Base-by-base conservation (phyloP, 2,329 filamentous ascomycete genomes). In the Coniochaeta pulveracea region DNA sequence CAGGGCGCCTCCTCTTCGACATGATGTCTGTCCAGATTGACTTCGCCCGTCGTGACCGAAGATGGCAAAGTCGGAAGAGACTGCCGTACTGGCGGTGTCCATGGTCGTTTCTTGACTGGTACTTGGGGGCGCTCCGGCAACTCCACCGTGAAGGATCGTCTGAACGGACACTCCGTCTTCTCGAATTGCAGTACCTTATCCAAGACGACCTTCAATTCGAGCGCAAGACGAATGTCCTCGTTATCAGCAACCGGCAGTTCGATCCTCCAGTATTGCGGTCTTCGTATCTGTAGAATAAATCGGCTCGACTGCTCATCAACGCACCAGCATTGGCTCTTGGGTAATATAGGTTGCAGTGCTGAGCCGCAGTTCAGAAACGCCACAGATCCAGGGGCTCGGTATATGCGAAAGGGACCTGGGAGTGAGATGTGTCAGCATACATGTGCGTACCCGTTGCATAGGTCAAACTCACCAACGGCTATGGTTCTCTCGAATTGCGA, bases 241-340 rank as follows among this genome's bases (percentile, higher is more conserved):
- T 69, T 60, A 1, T 72, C 72, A 22, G 65, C 64, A 11, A 75
- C 69, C 0, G 85, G 83, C 5, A 95, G 60, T 50, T 95, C 88
- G 47, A 95, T 91, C 42, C 88, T 77, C 69, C 91, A 94, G 54
- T 91, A 95, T 26, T 81, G 80, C 19, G 88, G 80, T 27, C 80
- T 74, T 15, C 85, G 70, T 42, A 93, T 85, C 43, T 88, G 81
- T 38, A 95, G 61, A n/a, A 93, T 81, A 45, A 93, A 94, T 45
- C 79, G 72, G 54, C 65, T 85, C 25, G 80, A 80, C 36, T 78
- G 71, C 37, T 85, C 81, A 52, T 93, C 84, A 19, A 95, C 81
- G 52, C 83, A 93, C 88, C 88, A 95, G 51, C 83, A 93, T 56
- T 94, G 86, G 37, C 85, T 93, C 53, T 85, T 85, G 16, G 84